phyloP scores from a whole-genome alignment of 2,329 filamentous ascomycete genomes.

The Venturia effusa region DNA sequence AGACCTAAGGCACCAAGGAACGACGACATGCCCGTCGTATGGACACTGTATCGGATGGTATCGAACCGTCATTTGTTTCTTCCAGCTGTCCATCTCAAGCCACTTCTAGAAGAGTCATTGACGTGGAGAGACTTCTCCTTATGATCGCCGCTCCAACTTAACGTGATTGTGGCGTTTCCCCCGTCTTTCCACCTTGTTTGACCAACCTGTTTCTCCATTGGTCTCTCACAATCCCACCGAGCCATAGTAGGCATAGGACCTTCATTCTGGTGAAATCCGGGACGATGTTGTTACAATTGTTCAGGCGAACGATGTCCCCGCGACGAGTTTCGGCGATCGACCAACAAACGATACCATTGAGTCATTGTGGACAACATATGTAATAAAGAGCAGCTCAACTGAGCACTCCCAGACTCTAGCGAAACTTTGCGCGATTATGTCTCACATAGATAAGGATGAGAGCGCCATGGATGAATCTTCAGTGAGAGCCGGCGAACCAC shows the following conservation, averaged over 20 bases:
- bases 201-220: not conserved
- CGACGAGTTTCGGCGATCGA: not conserved
- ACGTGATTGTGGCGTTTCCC: not conserved
- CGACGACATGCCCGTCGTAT: not conserved
- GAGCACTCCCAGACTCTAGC: not conserved
- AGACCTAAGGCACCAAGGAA: not conserved
- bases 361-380: not conserved
- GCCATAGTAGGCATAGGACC: not conserved
- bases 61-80: not conserved
- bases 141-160: too few species aligned
- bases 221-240: not conserved
- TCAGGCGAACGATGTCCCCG: not conserved
- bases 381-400: not conserved
- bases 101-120: not conserved
- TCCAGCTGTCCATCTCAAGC: not conserved
- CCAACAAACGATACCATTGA: not conserved
- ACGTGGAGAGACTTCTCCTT: not conserved
- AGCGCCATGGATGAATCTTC: not conserved
- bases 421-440: not conserved
- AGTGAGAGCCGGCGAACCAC: not conserved
- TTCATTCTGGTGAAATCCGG: too few species aligned
- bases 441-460: not conserved
- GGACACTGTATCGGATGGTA: not conserved
- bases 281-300: not conserved
- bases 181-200: not conserved